Evolutionary conservation across 1,284 basidiomycete species (phyloP), one percentile per base, ranked within the genome.

Genomic region (Apiotrichum sp.): DNA sequence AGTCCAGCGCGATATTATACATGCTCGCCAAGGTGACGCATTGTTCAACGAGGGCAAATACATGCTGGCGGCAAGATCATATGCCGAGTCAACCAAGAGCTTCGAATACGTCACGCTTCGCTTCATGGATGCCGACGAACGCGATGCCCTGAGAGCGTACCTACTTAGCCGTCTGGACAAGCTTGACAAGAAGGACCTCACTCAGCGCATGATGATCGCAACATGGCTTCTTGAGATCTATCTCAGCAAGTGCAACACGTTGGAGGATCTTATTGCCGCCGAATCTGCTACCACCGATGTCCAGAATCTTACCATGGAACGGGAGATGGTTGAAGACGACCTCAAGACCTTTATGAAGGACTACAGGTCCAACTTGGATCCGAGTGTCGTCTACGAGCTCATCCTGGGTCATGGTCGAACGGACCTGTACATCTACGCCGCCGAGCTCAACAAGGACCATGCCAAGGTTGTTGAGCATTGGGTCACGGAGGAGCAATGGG

Each of bases 221-320:
- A 98, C 93, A 0, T 99, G 96, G 96, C 85, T 98, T 6, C 86
- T 96, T 34, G 96, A 99, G 74, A 93, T 98, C 63, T 98, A 93
- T 71, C 83, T 99, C 29, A 88, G 87, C 76, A 98, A 96, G 78
- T 92, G 92, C 73, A 95, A 97, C 68, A 89, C 95, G 62, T 80
- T 98, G 48, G 96, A 99, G 70, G 96, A 98, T 68, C 70, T 77
- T 14, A 67, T 78, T 16, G 76, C 78, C 0, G 78, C 93, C 0
- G 89, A 93, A 74, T 86, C 86, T 1, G 83, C 87, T 3, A 86
- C 86, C 3, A 85, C 88, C 51, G 89, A 96, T 63, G 86, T 89
- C 5, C 88, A 93, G 53, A 95, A 93, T 68, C 78, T 97, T 40
- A 81, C 84, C 51, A 81, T 86, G 4, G 93, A 98, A 72, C 83